A percentile compares a stretch with the other conserved stretches of the same genome.
Evolutionary conservation across 2,329 filamentous ascomycete genomes (phyloP).

Genomic region (Aureobasidium sp.): DNA sequence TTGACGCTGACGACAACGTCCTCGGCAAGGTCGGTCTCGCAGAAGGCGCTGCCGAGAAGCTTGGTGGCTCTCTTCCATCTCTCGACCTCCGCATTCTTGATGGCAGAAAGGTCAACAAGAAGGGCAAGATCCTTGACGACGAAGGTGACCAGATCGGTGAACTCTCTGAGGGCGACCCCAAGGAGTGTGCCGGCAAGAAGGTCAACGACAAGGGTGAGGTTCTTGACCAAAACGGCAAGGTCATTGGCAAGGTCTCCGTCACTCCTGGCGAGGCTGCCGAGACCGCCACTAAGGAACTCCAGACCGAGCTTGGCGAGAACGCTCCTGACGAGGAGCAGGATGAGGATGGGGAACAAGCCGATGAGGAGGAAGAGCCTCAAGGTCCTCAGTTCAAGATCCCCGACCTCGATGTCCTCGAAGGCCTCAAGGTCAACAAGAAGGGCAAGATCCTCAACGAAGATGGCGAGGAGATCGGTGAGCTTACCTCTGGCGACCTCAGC

Average conservation of each 20-base stretch:
- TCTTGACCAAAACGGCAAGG: constrained; percentile 42
- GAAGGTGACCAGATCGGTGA: constrained; percentile 45
- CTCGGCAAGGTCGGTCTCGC: constrained; percentile 44
- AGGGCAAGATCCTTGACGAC: constrained; percentile 44
- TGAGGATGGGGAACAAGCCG: constrained; percentile 25
- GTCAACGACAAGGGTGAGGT: constrained; percentile 45
- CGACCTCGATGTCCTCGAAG: constrained; percentile 41
- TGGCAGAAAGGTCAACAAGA: constrained; percentile 50
- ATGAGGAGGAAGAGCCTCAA: constrained; percentile 18
- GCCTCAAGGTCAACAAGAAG: constrained; percentile 53
- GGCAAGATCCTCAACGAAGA: constrained; percentile 45
- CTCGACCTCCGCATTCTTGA: constrained; percentile 42
- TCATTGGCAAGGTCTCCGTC: constrained; percentile 42
- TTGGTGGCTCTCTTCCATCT: constrained; percentile 32
- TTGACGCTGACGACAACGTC: constrained; percentile 44
- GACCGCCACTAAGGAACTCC: constrained; percentile 40
- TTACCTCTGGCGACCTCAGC: constrained; percentile 49
- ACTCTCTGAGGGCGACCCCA: constrained; percentile 39
- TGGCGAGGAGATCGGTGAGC: constrained; percentile 46
- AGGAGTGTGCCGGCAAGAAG: constrained; percentile 39
- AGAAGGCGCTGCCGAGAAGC: constrained; percentile 40
- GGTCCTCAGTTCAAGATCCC: constrained; percentile 30
- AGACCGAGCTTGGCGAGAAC: constrained; percentile 40
- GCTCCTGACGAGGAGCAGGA: constrained; percentile 25
- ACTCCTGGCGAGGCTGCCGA: constrained; percentile 43